These are phyloP conservation scores for Epichloe baconii DNA, from an alignment of 2,329 filamentous ascomycete genomes.

Conservation along the genomic window DNA sequence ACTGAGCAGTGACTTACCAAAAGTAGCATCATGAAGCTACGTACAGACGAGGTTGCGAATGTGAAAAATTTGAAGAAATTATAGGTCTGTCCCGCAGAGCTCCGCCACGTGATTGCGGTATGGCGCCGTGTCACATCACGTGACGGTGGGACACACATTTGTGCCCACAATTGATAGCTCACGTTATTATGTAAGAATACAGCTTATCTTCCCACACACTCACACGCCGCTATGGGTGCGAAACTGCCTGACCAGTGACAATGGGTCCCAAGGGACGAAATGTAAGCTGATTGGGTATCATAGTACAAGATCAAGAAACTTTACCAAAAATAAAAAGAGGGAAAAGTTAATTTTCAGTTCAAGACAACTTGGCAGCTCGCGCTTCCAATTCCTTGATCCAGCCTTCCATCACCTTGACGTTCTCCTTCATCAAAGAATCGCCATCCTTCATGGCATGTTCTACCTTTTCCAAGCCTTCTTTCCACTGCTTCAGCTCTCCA, in stretches of 20 bases:
- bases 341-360: slow-evolving; percentile 1
- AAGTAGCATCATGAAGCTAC: background rate
- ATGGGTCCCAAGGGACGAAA: background rate
- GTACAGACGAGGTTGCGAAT: background rate
- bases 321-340: background rate
- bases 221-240: background rate
- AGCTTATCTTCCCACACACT: too few species aligned
- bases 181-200: too few species aligned
- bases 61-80: background rate
- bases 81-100: background rate
- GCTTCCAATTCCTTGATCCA: slow-evolving; percentile 83
- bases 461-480: slow-evolving; percentile 64
- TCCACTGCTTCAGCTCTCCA: slow-evolving; percentile 75
- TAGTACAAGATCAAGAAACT: background rate
- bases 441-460: slow-evolving; percentile 62
- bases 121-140: background rate
- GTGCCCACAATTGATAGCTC: too few species aligned
- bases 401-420: slow-evolving; percentile 71
- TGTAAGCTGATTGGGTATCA: slow-evolving; percentile 8
- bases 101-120: background rate
- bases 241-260: background rate
- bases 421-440: slow-evolving; percentile 57
- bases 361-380: slow-evolving; percentile 50
- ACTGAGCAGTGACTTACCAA: slow-evolving; percentile 6
- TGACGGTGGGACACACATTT: too few species aligned